phyloP scores from a whole-genome alignment of 371 early-diverging fungal genomes.

The Rhizopus sp. region DNA sequence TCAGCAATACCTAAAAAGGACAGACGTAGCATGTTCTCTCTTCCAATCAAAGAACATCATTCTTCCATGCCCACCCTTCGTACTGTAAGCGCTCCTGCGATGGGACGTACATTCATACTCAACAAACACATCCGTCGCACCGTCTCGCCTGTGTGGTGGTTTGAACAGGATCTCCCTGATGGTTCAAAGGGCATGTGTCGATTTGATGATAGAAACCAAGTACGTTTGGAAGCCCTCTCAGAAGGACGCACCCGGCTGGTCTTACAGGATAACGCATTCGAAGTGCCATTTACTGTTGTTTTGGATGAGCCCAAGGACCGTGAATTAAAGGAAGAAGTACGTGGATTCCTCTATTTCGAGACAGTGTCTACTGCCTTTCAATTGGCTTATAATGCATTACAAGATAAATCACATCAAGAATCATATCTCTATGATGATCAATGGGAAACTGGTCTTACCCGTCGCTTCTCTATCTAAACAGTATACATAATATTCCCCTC shows the following conservation, averaged over 20 bases:
- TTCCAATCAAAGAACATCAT: constrained; percentile 11
- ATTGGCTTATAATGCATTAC: constrained; percentile 13
- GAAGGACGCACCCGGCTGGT: constrained; percentile 39
- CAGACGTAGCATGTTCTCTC: constrained; percentile 14
- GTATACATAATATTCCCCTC: neutral
- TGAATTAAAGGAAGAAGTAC: constrained; percentile 41
- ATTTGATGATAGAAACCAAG: constrained; percentile 48
- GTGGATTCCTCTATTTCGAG: constrained; percentile 40
- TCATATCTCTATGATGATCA: constrained; percentile 8
- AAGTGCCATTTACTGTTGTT: constrained; percentile 33
- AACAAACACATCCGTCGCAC: constrained; percentile 36
- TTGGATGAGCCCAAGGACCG: constrained; percentile 33
- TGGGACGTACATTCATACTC: constrained; percentile 18
- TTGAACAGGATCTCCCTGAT: constrained; percentile 41
- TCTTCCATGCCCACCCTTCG: constrained; percentile 27
- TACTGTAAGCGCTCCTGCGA: neutral
- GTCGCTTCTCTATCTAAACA: constrained; percentile 24
- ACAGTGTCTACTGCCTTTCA: constrained; percentile 24
- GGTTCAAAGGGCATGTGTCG: constrained; percentile 48
- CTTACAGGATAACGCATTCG: constrained; percentile 36
- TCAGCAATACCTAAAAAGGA: constrained; percentile 7
- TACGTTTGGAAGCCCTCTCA: constrained; percentile 43
- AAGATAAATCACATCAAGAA: constrained; percentile 8
- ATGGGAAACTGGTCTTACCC: constrained; percentile 11
- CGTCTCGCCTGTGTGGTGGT: constrained; percentile 49